Evolutionary conservation across 1,284 basidiomycete species (phyloP), one percentile per base, ranked within the genome.

Genomic region (Leccinum solheimii): DNA sequence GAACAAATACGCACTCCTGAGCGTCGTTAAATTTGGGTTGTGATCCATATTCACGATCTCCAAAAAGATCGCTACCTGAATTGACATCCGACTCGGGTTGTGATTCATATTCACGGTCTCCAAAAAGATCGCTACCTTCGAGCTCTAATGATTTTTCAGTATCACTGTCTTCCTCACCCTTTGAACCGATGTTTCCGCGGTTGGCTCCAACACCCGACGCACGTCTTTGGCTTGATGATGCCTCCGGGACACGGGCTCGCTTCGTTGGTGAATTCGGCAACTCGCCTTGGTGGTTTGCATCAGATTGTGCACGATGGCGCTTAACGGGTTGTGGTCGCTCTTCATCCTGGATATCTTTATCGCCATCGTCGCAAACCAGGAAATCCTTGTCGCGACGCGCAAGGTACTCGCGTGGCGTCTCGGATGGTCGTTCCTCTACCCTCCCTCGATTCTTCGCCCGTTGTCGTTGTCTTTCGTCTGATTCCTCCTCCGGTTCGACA

Each of bases 81-180:
- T 45, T 2, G 9, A 56, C 36, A 2, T 61, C 40, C 5, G 36
- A 30, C n/a, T 66, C 56, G 5, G 45, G 27, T 6, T 10, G n/a
- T 1, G 3, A 11, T 50, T 52, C 53, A 5, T 61, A 27, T 1
- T 49, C 55, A 4, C 52, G 58, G 54, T 69, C 68, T 7, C 71
- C 71, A 54, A 74, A 73, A 3, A 70, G 63, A 56, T 71, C 69
- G 3, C 54, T 57, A 1, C 56, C 72, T 56, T 68, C 60, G 5
- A 70, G 23, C 14, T 63, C 63, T 45, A 53, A 32, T 11, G 62
- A 68, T 40, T 40, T 54, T 34, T 57, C 53, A 1, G 4, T 5
- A 13, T 14, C 51, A 13, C 3, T 23, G 14, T 38, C 57, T 32
- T 34, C 49, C 23, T 52, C 43, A 30, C 6, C 21, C 0, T 3